Conservation (phyloP, 176 grass and related monocot species). For the Luzula sylvatica region DNA sequence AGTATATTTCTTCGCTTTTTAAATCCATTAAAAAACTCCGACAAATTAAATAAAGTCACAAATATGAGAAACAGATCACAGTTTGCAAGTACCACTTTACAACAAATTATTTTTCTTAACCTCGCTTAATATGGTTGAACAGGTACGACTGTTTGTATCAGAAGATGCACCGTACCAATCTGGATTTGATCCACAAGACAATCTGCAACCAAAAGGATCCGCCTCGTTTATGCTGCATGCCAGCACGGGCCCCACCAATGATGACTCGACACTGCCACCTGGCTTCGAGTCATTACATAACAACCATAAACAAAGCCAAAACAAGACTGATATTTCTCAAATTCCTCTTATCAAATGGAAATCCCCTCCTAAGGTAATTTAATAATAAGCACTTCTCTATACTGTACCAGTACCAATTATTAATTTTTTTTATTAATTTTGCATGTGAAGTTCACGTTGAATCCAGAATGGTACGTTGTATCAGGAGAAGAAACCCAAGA, state of each 20-base stretch:
- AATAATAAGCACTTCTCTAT: slow-evolving; percentile 3
- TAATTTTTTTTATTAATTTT: slow-evolving; percentile 2
- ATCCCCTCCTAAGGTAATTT: slow-evolving; percentile 51
- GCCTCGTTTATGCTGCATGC: slow-evolving; percentile 63
- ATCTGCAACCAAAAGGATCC: slow-evolving; percentile 84
- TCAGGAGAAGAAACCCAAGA: slow-evolving; percentile 90
- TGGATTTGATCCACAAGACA: slow-evolving; percentile 62
- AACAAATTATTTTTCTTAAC: slow-evolving; percentile 8
- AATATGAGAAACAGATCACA: background rate
- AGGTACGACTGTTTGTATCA: slow-evolving; percentile 87
- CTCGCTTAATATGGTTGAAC: slow-evolving; percentile 11
- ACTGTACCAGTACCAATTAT: background rate
- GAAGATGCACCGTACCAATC: slow-evolving; percentile 82
- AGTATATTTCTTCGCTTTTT: background rate
- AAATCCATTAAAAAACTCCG: background rate
- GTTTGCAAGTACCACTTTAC: background rate
- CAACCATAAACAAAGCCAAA: slow-evolving; percentile 2
- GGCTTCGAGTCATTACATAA: slow-evolving; percentile 77
- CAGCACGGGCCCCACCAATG: slow-evolving; percentile 34
- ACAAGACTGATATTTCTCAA: slow-evolving; percentile 56
- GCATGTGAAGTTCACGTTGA: slow-evolving; percentile 50
- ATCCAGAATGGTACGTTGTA: slow-evolving; percentile 54
- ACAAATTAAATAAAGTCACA: background rate
- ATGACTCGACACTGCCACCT: slow-evolving; percentile 78
- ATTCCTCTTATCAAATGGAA: slow-evolving; percentile 65